Evolutionary conservation across 2,329 filamentous ascomycete genomes (phyloP), one percentile per base, ranked within the genome.

Genomic region (Tympanopsis confertula): DNA sequence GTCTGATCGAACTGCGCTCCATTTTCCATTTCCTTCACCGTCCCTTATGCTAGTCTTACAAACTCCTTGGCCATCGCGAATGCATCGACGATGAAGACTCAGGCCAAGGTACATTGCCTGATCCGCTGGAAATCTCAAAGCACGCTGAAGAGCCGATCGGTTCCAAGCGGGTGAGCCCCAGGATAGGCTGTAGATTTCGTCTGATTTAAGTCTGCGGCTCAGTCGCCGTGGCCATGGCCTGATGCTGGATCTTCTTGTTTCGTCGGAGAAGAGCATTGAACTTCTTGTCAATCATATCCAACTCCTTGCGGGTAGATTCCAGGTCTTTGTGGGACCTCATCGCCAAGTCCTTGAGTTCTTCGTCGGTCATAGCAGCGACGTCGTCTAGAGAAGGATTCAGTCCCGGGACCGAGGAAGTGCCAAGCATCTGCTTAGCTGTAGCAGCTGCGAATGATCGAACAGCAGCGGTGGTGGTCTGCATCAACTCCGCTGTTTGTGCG

Each of bases 221-320:
- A 42, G 50, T 41, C 13, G 48, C 46, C 12, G 51, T 49, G 5
- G 50, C 42, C 19, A 63, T 38, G 5, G 59, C 59, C 43, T 62
- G 58, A 38, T 61, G 58, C 36, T 56, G 55, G 19, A 62, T 47
- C 42, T 62, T 62, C 46, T 56, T 61, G 47, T 62, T 63, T 10
- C 59, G 51, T 35, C 61, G 61, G 26, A 62, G 53, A 18, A 62
- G 44, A 10, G 53, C 58, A 18, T 45, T 45, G 19, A 62, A 50
- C 42, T 62, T 60, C 47, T 65, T 66, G 43, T 66, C 62, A 24
- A 62, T 50, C 4, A 50, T 41, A 39, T 66, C 30, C 17, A 33
- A 15, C 15, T 33, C 30, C 30, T 33, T 33, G 7, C 30, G 30
- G 10, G 30, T 12, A 18, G 12, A 7, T 17, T 33, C 30, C 10